phyloP scores from a whole-genome alignment of 371 early-diverging fungal genomes.

The Paraphysoderma sedebokerense region DNA sequence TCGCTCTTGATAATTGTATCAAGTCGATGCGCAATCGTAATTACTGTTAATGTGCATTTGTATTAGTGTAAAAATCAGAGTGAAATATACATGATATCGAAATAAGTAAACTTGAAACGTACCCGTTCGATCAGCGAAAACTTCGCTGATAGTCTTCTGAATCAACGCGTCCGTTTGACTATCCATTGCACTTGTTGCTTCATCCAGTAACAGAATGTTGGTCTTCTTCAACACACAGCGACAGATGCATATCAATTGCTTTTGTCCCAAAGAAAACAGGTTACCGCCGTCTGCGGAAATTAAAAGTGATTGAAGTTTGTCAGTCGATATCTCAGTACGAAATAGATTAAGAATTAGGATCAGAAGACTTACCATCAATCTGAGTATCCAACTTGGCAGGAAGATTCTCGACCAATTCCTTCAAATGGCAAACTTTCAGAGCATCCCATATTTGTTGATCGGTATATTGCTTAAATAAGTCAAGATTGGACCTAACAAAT shows the following conservation, averaged over 20 bases:
- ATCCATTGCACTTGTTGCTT: slow-evolving; percentile 19
- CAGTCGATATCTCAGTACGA: too few relatives aligned
- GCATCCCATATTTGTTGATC: slow-evolving; percentile 74
- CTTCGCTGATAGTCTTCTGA: slow-evolving; percentile 58
- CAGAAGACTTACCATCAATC: slow-evolving; percentile 4
- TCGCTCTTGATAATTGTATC: slow-evolving; percentile 16
- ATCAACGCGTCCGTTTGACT: slow-evolving; percentile 4
- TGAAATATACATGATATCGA: background rate
- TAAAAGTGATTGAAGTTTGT: too few relatives aligned
- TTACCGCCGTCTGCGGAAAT: slow-evolving; percentile 8
- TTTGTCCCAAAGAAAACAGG: slow-evolving; percentile 24
- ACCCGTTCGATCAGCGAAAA: slow-evolving; percentile 71
- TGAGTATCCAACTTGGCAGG: slow-evolving; percentile 31
- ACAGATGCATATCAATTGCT: slow-evolving; percentile 27
- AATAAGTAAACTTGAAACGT: too few relatives aligned
- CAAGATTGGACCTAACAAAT: slow-evolving; percentile 49
- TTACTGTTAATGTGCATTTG: background rate
- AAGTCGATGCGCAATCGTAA: slow-evolving; percentile 1
- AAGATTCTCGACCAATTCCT: slow-evolving; percentile 36
- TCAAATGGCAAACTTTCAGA: slow-evolving; percentile 52
- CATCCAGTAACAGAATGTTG: slow-evolving; percentile 20
- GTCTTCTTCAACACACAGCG: slow-evolving; percentile 21
- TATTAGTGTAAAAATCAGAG: background rate
- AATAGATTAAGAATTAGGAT: too few relatives aligned
- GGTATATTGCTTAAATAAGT: slow-evolving; percentile 49